phyloP scores from a whole-genome alignment of 139 green algal genomes.

The Chlamydomonas sp. region DNA sequence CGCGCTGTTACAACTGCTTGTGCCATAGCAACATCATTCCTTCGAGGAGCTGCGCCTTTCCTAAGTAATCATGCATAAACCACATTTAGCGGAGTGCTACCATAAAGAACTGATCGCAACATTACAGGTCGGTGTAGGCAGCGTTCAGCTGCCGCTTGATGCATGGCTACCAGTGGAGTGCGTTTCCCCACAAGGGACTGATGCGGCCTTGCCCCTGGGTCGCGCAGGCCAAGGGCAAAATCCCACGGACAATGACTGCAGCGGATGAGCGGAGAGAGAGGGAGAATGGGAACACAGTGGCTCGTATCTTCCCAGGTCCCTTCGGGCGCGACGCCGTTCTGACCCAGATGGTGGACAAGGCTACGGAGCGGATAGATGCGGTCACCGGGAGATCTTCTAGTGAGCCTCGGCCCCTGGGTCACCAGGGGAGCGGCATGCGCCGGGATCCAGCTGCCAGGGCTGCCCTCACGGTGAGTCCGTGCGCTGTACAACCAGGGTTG shows the following conservation, averaged over 20 bases:
- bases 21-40: no score
- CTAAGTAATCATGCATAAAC: background rate
- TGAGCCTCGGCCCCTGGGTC: background rate
- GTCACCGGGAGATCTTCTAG: background rate
- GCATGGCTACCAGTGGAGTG: no score
- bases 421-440: background rate
- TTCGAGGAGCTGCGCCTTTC: no score
- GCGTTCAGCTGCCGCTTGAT: no score
- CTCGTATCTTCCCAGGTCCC: constrained; percentile 9
- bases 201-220: no score
- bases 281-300: constrained; percentile 13
- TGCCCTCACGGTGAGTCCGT: no score
- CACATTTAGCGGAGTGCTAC: constrained; percentile 13
- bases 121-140: background rate
- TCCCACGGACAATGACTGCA: background rate
- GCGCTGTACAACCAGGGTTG: no score
- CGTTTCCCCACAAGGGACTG: no score
- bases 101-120: constrained; percentile 16
- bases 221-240: constrained; percentile 13
- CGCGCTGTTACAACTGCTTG: no score
- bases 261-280: background rate
- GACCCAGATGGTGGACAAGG: constrained; percentile 10
- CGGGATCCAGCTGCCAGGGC: background rate
- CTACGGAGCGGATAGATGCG: constrained; percentile 3
- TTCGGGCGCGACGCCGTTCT: constrained; percentile 2